Conservation (phyloP, 1,284 basidiomycete genomes). For the Lentinula novae-zelandiae region DNA sequence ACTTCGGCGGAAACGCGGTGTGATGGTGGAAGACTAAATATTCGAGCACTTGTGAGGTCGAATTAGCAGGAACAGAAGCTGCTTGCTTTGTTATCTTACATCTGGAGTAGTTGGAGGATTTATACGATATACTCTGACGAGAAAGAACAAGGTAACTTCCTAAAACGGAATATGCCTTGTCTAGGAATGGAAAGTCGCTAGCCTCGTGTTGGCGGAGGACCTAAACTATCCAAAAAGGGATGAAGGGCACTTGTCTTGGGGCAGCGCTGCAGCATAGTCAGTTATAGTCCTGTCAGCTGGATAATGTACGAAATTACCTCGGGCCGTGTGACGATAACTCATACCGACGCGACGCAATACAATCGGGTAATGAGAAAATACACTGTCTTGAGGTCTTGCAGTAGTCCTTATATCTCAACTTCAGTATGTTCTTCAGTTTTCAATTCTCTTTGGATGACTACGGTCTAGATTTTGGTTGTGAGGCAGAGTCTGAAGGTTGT, state of each 20-base stretch:
- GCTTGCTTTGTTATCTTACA: conserved; percentile 1
- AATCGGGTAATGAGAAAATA: no score
- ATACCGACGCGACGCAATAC: no score
- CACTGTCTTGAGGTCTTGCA: no score
- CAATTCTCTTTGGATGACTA: no score
- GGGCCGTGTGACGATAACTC: no score
- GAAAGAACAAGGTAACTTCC: conserved; percentile 9
- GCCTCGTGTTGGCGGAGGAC: conserved; percentile 2
- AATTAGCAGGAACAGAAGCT: not conserved
- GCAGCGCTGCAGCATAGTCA: not conserved
- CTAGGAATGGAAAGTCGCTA: conserved; percentile 1
- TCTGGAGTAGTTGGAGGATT: not conserved
- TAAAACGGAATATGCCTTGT: conserved; percentile 8
- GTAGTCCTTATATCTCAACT: no score
- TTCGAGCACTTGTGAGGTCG: not conserved
- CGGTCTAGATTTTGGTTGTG: no score
- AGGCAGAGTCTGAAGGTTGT: no score
- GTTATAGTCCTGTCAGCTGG: not conserved
- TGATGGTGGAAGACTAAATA: not conserved
- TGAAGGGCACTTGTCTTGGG: not conserved
- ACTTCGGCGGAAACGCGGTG: not conserved
- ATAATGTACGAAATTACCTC: no score
- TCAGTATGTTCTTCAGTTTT: no score
- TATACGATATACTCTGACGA: conserved; percentile 1
- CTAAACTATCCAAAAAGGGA: not conserved